Evolutionary conservation across 495 filamentous ascomycete genomes (phyloP), one percentile per base, ranked within the genome.

Genomic region (Penicillium nucicola): DNA sequence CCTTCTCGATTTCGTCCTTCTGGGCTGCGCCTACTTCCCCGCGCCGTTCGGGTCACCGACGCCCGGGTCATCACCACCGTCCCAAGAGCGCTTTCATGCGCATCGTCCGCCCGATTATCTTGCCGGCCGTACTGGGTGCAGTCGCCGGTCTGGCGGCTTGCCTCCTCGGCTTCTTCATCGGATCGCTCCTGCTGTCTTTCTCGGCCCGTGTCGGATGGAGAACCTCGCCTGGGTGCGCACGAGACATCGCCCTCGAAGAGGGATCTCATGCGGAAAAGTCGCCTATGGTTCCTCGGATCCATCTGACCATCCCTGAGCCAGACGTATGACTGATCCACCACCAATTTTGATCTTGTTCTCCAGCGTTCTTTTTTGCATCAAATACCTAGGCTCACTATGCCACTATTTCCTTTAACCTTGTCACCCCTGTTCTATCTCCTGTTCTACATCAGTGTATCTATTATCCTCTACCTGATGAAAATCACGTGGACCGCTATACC

Each of bases 131-230:
- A 1, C 52, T 73, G 0, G 74, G 75, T n/a, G 52, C 70, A 2
- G 53, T 57, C 0, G 67, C 69, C 5, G 72, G 74, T n/a, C 48
- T 75, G 17, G 42, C 70, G 1, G 72, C 72, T 35, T 71, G 67
- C 30, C 49, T 70, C 25, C 46, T 73, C 0, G 75, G 75, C 6
- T 76, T 75, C 59, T 28, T 73, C 14, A 31, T 74, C 10, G 75
- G 75, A 6, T 65, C 67, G 38, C 22, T 65, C 0, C 42, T 64
- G 30, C 67, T 73, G 34, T 66, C 65, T 15, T 33, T 77, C 0
- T 71, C 58, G 23, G 34, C 46, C 9, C 57, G 61, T 6, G 35
- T 55, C 12, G 52, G 57, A 0, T 20, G 45, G 46, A 50, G 40
- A 14, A 7, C 34, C 15, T 14, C 17, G 20, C 30, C 19, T 47